Evolutionary conservation across 2,329 filamentous ascomycete species (phyloP), one percentile per base, ranked within the genome.

Genomic region (Aspergillus intermedius): DNA sequence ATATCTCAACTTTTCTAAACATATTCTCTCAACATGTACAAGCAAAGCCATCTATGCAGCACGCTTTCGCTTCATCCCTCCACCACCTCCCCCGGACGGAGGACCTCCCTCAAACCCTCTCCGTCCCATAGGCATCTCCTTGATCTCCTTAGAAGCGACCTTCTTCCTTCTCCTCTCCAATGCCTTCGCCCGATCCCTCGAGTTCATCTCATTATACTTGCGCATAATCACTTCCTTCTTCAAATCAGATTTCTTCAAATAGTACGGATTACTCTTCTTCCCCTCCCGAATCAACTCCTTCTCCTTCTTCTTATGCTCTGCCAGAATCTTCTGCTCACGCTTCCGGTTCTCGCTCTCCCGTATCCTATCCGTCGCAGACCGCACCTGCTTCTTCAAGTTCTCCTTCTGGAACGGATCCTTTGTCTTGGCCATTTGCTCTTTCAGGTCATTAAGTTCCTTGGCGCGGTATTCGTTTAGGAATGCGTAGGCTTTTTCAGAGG

Each of bases 81-180:
- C 57, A 45, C 50, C 54, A 47, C 52, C 56, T 41, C 48, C 46
- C 35, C 54, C 46, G 17, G 39, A 48, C 43, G 50, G 55, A 21
- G 44, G 52, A 45, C 54, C 54, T 49, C 48, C 52, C 34, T 67
- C 68, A 22, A 62, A 54, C 9, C 65, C 67, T 52, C 80, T 73
- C 53, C 80, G 72, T 44, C 71, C 73, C 63, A 72, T 70, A 0
- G 83, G 83, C 78, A 91, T 74, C 54, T 82, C 79, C 73, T 82
- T 94, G 74, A 87, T 87, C 77, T 97, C 93, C 75, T 86, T 91
- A 8, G 81, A 77, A 0, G 87, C 82, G 46, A 88, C 76, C 84
- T 95, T 96, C 84, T 95, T 96, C 69, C 89, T 76, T 73, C 86
- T 83, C 65, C 88, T 79, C 77, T 94, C 89, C 61, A 97, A 88